phyloP scores from a whole-genome alignment of 371 early-diverging fungal genomes.

The Apophysomyces ossiformis region DNA sequence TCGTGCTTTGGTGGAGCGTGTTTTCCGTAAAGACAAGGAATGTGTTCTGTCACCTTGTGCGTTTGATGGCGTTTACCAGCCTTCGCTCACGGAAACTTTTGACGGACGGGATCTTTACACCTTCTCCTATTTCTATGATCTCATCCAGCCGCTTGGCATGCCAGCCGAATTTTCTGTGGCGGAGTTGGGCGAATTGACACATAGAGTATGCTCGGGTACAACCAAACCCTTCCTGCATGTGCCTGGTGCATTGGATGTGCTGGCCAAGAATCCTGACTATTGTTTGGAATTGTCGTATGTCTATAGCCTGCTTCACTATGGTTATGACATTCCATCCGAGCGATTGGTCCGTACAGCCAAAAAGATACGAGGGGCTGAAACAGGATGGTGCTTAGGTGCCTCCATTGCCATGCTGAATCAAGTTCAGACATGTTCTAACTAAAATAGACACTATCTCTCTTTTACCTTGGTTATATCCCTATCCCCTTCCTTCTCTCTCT shows the following conservation, averaged over 20 bases:
- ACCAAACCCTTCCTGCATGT: slow-evolving; percentile 44
- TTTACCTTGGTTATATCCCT: not conserved
- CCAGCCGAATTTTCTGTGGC: slow-evolving; percentile 65
- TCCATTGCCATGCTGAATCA: slow-evolving; percentile 77
- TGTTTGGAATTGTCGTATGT: slow-evolving; percentile 92
- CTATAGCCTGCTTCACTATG: slow-evolving; percentile 77
- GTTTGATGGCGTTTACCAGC: slow-evolving; percentile 93
- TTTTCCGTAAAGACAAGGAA: slow-evolving; percentile 64
- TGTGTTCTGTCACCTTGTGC: slow-evolving; percentile 76
- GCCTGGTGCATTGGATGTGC: slow-evolving; percentile 38
- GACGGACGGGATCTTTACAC: slow-evolving; percentile 82
- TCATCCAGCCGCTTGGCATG: slow-evolving; percentile 73
- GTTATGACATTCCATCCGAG: slow-evolving; percentile 81
- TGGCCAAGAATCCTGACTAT: slow-evolving; percentile 65
- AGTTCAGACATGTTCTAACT: slow-evolving; percentile 36
- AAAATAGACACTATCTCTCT: not conserved
- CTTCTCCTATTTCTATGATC: slow-evolving; percentile 96
- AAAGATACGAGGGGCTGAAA: slow-evolving; percentile 90
- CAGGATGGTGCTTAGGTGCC: slow-evolving; percentile 97
- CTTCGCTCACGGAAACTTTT: slow-evolving; percentile 74
- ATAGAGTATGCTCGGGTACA: slow-evolving; percentile 64
- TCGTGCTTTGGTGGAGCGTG: slow-evolving; percentile 53
- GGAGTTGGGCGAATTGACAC: slow-evolving; percentile 67
- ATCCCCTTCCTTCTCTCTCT: not conserved
- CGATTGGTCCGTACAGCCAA: slow-evolving; percentile 81